Evolutionary conservation across 768 basidiomycete genomes (phyloP).

Genomic region (Leccinum olivaceopallidum): DNA sequence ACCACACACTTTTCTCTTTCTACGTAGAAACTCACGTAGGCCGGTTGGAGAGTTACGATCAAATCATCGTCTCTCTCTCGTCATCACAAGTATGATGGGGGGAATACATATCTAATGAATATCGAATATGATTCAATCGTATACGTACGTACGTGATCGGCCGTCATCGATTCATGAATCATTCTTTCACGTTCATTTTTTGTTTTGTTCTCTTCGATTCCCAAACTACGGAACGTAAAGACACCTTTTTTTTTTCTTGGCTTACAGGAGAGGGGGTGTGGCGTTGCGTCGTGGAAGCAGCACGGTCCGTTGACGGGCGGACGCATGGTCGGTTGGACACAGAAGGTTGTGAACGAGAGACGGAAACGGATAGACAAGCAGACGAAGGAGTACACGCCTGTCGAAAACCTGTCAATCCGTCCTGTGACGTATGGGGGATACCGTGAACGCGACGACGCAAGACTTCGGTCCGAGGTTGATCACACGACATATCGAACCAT

Average conservation of each 20-base stretch:
- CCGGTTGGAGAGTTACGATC: too few relatives aligned
- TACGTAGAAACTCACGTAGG: not conserved
- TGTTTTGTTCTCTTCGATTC: not conserved
- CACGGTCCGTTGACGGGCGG: not conserved
- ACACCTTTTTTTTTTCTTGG: not conserved
- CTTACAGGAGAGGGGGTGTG: conserved; percentile 3
- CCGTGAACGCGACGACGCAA: not conserved
- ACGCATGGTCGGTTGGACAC: not conserved
- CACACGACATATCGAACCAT: not conserved
- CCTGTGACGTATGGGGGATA: not conserved
- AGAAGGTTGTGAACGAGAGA: not conserved
- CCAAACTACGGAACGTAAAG: not conserved
- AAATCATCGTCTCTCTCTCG: too few relatives aligned
- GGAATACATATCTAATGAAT: too few relatives aligned
- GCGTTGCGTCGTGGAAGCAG: conserved; percentile 11
- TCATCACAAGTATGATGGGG: too few relatives aligned
- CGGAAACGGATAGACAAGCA: not conserved
- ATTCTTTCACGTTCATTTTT: not conserved
- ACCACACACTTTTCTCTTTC: too few relatives aligned
- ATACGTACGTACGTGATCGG: not conserved
- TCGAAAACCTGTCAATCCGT: not conserved
- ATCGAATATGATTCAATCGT: not conserved
- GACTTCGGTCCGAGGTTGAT: not conserved
- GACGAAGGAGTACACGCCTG: not conserved
- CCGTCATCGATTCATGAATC: not conserved